Conservation (phyloP, 2,329 filamentous ascomycete species). For the Byssoonygena ceratinophila region DNA sequence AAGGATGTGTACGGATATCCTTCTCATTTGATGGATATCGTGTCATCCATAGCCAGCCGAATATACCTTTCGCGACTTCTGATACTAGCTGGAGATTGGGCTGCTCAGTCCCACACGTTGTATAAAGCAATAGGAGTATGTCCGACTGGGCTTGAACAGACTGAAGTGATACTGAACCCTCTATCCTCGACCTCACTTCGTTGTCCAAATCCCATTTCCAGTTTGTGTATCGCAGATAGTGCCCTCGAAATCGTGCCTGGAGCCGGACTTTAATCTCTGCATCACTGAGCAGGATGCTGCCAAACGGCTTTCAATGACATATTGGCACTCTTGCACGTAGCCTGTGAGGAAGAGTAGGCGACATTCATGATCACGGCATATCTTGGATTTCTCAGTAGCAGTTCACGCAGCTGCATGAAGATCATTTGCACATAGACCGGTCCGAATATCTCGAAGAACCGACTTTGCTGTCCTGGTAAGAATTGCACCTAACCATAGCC, state of each 20-base stretch:
- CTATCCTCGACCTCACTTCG: conserved; percentile 3
- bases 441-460: conserved; percentile 18
- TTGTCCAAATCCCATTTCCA: conserved; percentile 12
- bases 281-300: conserved; percentile 21
- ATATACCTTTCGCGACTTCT: conserved; percentile 24
- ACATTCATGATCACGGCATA: conserved; percentile 23
- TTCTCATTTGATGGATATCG: conserved; percentile 10
- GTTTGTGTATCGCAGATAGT: conserved; percentile 18
- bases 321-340: conserved; percentile 18
- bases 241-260: conserved; percentile 21
- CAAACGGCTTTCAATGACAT: conserved; percentile 24
- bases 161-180: background rate
- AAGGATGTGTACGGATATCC: conserved; percentile 10
- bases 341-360: conserved; percentile 24
- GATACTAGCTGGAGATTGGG: conserved; percentile 14
- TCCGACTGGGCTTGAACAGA: background rate
- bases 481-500: conserved; percentile 24
- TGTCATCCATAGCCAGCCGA: conserved; percentile 23
- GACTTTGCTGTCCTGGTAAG: conserved; percentile 18
- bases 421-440: conserved; percentile 21
- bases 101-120: background rate
- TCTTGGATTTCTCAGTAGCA: conserved; percentile 19
- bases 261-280: conserved; percentile 23
- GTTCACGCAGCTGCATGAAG: conserved; percentile 25
- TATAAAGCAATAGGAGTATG: background rate